A percentile compares a stretch with the other conserved stretches of the same genome.
These are phyloP conservation scores for Mycena olivaceomarginata DNA, from an alignment of 768 basidiomycete genomes.

Conservation along the genomic window DNA sequence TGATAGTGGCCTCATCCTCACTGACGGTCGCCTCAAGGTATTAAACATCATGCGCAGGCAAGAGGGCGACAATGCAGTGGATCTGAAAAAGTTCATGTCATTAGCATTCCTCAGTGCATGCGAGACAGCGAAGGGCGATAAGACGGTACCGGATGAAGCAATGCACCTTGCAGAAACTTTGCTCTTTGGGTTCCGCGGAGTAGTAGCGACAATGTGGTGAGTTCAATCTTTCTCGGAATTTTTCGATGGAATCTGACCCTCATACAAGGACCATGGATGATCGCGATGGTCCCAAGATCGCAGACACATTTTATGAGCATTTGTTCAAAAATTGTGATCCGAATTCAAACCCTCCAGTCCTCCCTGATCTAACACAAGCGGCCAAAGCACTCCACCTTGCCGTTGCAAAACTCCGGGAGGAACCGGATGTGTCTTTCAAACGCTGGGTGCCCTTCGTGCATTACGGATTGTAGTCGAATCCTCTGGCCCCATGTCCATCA, in stretches of 20 bases:
- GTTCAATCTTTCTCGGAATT: not conserved
- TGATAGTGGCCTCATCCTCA: not conserved
- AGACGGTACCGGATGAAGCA: constrained; percentile 46
- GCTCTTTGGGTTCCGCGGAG: no score
- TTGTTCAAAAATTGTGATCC: constrained; percentile 1
- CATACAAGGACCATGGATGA: not conserved
- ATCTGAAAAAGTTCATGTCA: constrained; percentile 32
- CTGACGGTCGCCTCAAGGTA: constrained; percentile 39
- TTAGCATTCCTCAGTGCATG: constrained; percentile 59
- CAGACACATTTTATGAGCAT: constrained; percentile 15
- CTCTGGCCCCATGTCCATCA: no score
- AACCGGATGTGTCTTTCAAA: not conserved
- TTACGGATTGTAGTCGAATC: constrained; percentile 28
- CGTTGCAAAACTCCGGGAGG: not conserved
- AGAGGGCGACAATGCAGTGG: no score
- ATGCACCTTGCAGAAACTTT: no score
- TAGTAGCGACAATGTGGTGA: constrained; percentile 46
- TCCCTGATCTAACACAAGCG: constrained; percentile 3
- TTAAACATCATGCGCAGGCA: constrained; percentile 48
- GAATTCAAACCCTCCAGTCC: not conserved
- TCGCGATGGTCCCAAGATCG: constrained; percentile 13
- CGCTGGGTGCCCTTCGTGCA: constrained; percentile 20
- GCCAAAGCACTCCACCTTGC: constrained; percentile 8
- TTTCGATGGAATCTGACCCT: not conserved
- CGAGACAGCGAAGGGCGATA: constrained; percentile 53